A percentile compares a stretch with the other conserved stretches of the same genome.
phyloP scores from a whole-genome alignment of 805 yeast species.

The Lachancea nothofagi region DNA sequence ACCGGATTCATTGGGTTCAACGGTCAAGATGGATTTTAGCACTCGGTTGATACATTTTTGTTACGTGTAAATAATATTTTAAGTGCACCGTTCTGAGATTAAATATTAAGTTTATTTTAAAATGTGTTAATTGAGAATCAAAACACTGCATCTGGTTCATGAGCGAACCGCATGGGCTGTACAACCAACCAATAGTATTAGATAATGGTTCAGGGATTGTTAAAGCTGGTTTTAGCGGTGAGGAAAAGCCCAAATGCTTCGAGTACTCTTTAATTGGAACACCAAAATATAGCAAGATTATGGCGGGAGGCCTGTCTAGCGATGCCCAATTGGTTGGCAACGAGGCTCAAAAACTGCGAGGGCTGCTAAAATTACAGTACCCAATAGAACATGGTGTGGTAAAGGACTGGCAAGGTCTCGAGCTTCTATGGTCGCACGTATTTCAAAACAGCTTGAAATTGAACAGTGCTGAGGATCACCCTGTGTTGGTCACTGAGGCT shows the following conservation, averaged over 20 bases:
- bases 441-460: slow-evolving; percentile 49
- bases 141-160: slow-evolving; percentile 2
- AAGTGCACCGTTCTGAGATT: neutral
- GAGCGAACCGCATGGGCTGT: slow-evolving; percentile 25
- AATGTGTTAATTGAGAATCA: neutral
- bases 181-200: slow-evolving; percentile 70
- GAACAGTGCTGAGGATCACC: slow-evolving; percentile 74
- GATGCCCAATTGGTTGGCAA: slow-evolving; percentile 66
- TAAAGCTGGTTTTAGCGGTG: slow-evolving; percentile 92
- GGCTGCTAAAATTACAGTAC: slow-evolving; percentile 62
- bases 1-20: slow-evolving; percentile 73
- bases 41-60: neutral
- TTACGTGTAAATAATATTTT: neutral
- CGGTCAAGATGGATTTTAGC: slow-evolving; percentile 57
- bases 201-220: slow-evolving; percentile 82
- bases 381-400: slow-evolving; percentile 81
- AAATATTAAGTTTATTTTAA: neutral
- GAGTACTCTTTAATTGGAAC: slow-evolving; percentile 68
- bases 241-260: slow-evolving; percentile 65
- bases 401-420: slow-evolving; percentile 82
- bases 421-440: slow-evolving; percentile 67
- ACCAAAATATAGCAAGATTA: slow-evolving; percentile 76
- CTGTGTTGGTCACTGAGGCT: slow-evolving; percentile 81
- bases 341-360: slow-evolving; percentile 68
- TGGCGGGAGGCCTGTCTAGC: slow-evolving; percentile 62